These are phyloP conservation scores for Globisporangium radiosum DNA, from an alignment of 352 stramenopile genomes.

Conservation along the genomic window DNA sequence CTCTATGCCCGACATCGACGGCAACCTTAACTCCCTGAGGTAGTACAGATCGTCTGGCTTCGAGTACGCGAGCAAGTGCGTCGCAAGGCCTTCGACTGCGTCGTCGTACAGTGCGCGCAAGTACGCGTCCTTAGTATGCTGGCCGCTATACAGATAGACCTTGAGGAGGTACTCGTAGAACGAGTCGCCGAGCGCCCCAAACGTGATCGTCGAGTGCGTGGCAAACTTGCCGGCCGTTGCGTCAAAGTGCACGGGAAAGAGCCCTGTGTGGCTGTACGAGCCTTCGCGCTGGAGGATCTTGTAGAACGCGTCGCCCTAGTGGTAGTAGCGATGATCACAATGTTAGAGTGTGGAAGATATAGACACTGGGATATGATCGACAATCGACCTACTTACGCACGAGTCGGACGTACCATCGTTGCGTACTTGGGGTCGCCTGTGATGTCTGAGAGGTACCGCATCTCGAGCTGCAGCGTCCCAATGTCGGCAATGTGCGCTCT, in stretches of 20 bases:
- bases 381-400: too few relatives aligned
- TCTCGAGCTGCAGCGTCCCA: slow-evolving; percentile 82
- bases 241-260: slow-evolving; percentile 87
- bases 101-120: slow-evolving; percentile 91
- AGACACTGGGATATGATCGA: too few relatives aligned
- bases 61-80: slow-evolving; percentile 82
- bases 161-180: slow-evolving; percentile 99
- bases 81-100: slow-evolving; percentile 90
- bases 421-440: slow-evolving; percentile 74
- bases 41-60: slow-evolving; percentile 58
- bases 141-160: slow-evolving; percentile 94
- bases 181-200: slow-evolving; percentile 94
- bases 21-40: slow-evolving; percentile 51
- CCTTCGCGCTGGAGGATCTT: slow-evolving; percentile 61
- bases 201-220: slow-evolving; percentile 54
- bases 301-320: slow-evolving; percentile 73
- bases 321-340: too few relatives aligned
- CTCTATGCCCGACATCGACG: slow-evolving; percentile 30
- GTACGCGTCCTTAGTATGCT: slow-evolving; percentile 50
- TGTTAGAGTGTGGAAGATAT: too few relatives aligned
- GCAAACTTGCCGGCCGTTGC: slow-evolving; percentile 24
- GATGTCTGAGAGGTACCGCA: slow-evolving; percentile 69
- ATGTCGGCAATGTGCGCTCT: slow-evolving; percentile 78
- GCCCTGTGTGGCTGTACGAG: slow-evolving; percentile 66
- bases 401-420: slow-evolving; percentile 26